Evolutionary conservation across 2,329 filamentous ascomycete genomes (phyloP).

Genomic region (Boeremia exigua): DNA sequence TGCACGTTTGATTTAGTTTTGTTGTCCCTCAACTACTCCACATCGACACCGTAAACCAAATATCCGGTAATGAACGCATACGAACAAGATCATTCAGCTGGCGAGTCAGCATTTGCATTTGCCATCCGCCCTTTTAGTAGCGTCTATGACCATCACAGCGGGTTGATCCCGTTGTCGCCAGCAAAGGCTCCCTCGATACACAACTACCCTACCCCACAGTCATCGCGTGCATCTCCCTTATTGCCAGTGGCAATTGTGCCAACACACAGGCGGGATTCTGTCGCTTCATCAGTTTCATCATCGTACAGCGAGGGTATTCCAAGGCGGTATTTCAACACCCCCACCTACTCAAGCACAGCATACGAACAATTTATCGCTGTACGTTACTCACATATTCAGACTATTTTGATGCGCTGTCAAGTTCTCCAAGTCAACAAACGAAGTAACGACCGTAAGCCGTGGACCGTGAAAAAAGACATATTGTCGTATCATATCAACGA

Average conservation of each 20-base stretch:
- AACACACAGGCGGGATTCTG: no score
- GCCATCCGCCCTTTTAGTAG: constrained; percentile 9
- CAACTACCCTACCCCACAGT: neutral
- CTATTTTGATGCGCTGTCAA: constrained; percentile 23
- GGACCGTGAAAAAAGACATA: neutral
- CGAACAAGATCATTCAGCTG: neutral
- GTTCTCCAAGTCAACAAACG: constrained; percentile 11
- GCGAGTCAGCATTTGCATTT: constrained; percentile 16
- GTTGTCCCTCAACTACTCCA: no score
- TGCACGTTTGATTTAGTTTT: no score
- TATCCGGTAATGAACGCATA: neutral
- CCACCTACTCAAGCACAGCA: neutral
- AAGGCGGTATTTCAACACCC: neutral
- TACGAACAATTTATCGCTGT: neutral
- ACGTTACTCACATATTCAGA: constrained; percentile 12
- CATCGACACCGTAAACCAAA: neutral
- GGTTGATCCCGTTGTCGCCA: neutral
- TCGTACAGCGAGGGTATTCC: neutral
- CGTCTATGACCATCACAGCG: neutral
- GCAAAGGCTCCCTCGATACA: neutral
- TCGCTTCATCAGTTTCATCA: no score
- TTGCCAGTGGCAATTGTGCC: no score
- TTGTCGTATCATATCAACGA: neutral
- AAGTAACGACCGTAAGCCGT: constrained; percentile 4
- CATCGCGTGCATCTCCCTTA: no score